A percentile compares a stretch with the other conserved stretches of the same genome.
Evolutionary conservation across 805 yeast genomes (phyloP).

Genomic region (Grigorovia yakushimaensis): DNA sequence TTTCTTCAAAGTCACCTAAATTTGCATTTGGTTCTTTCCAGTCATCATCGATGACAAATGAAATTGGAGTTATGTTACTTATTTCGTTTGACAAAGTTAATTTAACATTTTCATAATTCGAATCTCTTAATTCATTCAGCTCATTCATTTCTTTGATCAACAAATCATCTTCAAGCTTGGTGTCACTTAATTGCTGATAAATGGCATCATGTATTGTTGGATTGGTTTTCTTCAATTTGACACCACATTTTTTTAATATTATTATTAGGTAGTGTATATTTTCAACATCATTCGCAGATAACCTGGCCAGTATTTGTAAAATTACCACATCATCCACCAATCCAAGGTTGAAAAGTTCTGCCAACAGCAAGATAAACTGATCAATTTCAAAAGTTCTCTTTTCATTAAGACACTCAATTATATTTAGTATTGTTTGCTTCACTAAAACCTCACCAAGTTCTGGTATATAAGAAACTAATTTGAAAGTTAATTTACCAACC

Average conservation of each 20-base stretch:
- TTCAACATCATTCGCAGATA: conserved; percentile 15
- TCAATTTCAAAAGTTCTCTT: background rate
- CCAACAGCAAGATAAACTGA: background rate
- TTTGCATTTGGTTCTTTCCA: conserved; percentile 25
- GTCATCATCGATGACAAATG: conserved; percentile 5
- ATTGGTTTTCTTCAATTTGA: conserved; percentile 35
- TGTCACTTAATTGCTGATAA: conserved; percentile 48
- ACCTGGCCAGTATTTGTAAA: conserved; percentile 36
- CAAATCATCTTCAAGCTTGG: conserved; percentile 44
- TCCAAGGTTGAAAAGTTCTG: conserved; percentile 43
- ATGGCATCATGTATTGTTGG: conserved; percentile 38
- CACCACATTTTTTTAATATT: conserved; percentile 46
- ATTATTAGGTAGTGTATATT: conserved; percentile 36
- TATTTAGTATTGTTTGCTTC: conserved; percentile 45
- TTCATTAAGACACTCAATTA: conserved; percentile 40
- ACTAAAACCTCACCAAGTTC: conserved; percentile 52
- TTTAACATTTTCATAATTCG: background rate
- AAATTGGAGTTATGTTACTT: background rate
- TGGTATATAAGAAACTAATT: conserved; percentile 40
- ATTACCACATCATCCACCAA: conserved; percentile 47
- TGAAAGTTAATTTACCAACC: conserved; percentile 13
- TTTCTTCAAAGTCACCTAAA: conserved; percentile 39
- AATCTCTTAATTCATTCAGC: conserved; percentile 38
- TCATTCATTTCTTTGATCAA: conserved; percentile 46
- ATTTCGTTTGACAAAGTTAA: background rate